Conservation (phyloP, 1,284 basidiomycete genomes). For the Cryptococcus sp. region DNA sequence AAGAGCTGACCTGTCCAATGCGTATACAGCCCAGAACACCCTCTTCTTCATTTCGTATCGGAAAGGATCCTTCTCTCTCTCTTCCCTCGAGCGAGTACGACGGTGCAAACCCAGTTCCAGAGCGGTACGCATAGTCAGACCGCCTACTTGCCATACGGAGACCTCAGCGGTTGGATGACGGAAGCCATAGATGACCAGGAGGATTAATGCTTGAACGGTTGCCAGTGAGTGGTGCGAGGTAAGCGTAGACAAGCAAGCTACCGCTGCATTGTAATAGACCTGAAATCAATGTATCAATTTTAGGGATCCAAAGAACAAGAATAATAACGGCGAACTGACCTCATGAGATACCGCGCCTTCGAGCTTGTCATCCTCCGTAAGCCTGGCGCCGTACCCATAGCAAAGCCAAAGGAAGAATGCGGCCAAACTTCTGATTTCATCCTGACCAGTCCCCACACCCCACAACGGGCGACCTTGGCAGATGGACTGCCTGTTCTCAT, state of each 20-base stretch:
- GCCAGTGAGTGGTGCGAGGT: conserved; percentile 33
- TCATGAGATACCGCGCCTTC: conserved; percentile 33
- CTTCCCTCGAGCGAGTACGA: conserved; percentile 19
- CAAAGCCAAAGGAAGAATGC: conserved; percentile 36
- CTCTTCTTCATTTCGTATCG: conserved; percentile 36
- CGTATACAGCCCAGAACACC: conserved; percentile 36
- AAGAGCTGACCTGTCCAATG: conserved; percentile 29
- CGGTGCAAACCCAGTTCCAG: conserved; percentile 36
- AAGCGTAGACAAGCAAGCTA: conserved; percentile 33
- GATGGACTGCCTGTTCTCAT: conserved; percentile 30
- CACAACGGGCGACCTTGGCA: conserved; percentile 29
- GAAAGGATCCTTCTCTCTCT: conserved; percentile 29
- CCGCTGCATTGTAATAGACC: conserved; percentile 36
- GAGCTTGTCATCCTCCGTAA: conserved; percentile 29
- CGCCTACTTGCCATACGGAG: conserved; percentile 34
- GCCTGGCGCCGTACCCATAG: conserved; percentile 35
- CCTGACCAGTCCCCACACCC: conserved; percentile 27
- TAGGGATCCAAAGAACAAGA: too few species aligned
- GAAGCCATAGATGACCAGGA: conserved; percentile 34
- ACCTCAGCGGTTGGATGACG: conserved; percentile 34
- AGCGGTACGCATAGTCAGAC: conserved; percentile 33
- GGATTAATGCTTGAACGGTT: conserved; percentile 31
- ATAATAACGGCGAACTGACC: conserved; percentile 14
- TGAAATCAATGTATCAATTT: background rate
- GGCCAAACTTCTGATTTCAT: conserved; percentile 25